Conservation (phyloP, 2,329 filamentous ascomycete species). For the Chrysoporthe cubensis region DNA sequence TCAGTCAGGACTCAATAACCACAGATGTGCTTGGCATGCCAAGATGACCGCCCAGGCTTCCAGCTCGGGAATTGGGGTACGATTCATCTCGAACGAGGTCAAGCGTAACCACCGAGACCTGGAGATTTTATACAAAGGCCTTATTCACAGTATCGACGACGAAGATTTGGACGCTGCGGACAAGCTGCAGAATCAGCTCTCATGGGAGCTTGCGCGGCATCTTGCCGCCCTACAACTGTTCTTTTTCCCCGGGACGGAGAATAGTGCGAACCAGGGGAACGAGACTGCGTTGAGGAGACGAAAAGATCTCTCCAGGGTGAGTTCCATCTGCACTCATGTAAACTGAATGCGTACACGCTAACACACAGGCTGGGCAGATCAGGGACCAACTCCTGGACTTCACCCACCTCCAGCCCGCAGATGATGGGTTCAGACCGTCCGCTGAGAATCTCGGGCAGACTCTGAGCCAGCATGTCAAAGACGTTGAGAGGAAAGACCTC, state of each 20-base stretch:
- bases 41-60: background rate
- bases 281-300: conserved; percentile 5
- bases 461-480: conserved; percentile 16
- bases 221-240: conserved; percentile 23
- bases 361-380: background rate
- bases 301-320: conserved; percentile 7
- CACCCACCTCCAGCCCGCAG: background rate
- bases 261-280: conserved; percentile 18
- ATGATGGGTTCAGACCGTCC: background rate
- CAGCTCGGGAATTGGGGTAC: conserved; percentile 16
- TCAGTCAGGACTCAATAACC: background rate
- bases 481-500: conserved; percentile 22
- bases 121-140: conserved; percentile 17
- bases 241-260: conserved; percentile 22
- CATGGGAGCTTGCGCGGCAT: conserved; percentile 26
- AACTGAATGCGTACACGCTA: too few relatives aligned
- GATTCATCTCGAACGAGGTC: conserved; percentile 26
- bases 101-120: conserved; percentile 26
- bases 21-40: background rate
- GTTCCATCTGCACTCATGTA: background rate
- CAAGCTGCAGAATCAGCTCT: conserved; percentile 14
- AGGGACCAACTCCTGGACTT: background rate
- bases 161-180: background rate
- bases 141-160: background rate
- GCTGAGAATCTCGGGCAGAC: background rate